Evolutionary conservation across 2,329 filamentous ascomycete species (phyloP).

Genomic region (Trichoderma aggressivum): DNA sequence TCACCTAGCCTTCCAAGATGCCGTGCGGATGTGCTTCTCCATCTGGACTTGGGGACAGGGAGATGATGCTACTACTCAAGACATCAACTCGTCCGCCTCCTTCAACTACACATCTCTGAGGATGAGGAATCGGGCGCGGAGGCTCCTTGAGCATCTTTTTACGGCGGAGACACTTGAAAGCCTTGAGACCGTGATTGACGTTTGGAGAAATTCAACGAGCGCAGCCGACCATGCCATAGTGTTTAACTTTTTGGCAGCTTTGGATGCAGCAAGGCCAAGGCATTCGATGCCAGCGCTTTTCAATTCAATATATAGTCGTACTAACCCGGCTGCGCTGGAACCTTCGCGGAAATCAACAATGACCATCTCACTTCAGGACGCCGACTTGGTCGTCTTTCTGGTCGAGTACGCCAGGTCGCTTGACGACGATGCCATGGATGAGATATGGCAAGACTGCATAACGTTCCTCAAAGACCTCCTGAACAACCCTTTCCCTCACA

Average conservation of each 20-base stretch:
- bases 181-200: slow-evolving; percentile 81
- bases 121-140: slow-evolving; percentile 83
- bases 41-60: slow-evolving; percentile 93
- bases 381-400: slow-evolving; percentile 81
- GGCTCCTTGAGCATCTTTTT: slow-evolving; percentile 89
- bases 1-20: slow-evolving; percentile 93
- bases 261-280: slow-evolving; percentile 87
- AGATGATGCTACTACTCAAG: slow-evolving; percentile 55
- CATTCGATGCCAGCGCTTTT: slow-evolving; percentile 92
- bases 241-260: slow-evolving; percentile 81
- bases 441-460: slow-evolving; percentile 95
- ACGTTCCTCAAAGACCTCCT: slow-evolving; percentile 86
- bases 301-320: slow-evolving; percentile 92
- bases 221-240: slow-evolving; percentile 58
- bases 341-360: slow-evolving; percentile 79
- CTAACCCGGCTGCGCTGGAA: slow-evolving; percentile 78
- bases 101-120: slow-evolving; percentile 88
- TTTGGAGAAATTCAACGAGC: slow-evolving; percentile 63
- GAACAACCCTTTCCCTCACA: slow-evolving; percentile 89
- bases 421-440: slow-evolving; percentile 96
- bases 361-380: slow-evolving; percentile 78
- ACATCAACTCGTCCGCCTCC: slow-evolving; percentile 69
- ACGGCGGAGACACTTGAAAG: slow-evolving; percentile 90
- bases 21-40: slow-evolving; percentile 82
- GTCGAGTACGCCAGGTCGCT: slow-evolving; percentile 86